These are phyloP conservation scores for Hermanozyma aechmeae DNA, from an alignment of 805 yeast species.

Conservation along the genomic window DNA sequence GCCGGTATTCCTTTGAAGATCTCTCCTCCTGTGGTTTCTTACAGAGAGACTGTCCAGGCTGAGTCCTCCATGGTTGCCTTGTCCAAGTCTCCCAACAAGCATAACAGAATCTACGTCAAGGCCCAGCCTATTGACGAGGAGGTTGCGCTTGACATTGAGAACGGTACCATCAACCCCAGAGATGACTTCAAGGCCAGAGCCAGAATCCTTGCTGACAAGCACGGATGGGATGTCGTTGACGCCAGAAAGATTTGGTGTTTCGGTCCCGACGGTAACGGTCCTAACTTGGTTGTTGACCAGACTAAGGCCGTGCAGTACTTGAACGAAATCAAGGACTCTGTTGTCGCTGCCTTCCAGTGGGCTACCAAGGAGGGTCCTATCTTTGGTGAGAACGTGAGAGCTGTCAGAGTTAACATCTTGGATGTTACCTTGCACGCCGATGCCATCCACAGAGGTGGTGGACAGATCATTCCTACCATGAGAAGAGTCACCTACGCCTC, in stretches of 20 bases:
- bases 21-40: conserved; percentile 96
- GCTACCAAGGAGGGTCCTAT: conserved; percentile 99
- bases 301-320: conserved; percentile 99
- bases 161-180: conserved; percentile 85
- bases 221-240: conserved; percentile 98
- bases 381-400: conserved; percentile 93
- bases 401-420: conserved; percentile 93
- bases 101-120: conserved; percentile 97
- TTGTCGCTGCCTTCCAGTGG: conserved; percentile 99
- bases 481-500: conserved; percentile 99
- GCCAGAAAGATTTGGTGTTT: conserved; percentile 99
- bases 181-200: conserved; percentile 99
- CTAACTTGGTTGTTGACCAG: conserved; percentile 98
- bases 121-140: conserved; percentile 97
- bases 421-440: conserved; percentile 99
- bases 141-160: conserved; percentile 83
- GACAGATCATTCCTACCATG: conserved; percentile 99
- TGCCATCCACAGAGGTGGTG: conserved; percentile 99
- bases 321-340: conserved; percentile 98
- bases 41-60: conserved; percentile 95
- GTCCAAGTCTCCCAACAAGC: conserved; percentile 99
- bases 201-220: conserved; percentile 96
- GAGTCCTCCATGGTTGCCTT: conserved; percentile 94
- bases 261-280: conserved; percentile 99
- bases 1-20: conserved; percentile 98